These are phyloP conservation scores for Brasenia schreberi DNA, from an alignment of 164 flowering plant species.

Conservation along the genomic window DNA sequence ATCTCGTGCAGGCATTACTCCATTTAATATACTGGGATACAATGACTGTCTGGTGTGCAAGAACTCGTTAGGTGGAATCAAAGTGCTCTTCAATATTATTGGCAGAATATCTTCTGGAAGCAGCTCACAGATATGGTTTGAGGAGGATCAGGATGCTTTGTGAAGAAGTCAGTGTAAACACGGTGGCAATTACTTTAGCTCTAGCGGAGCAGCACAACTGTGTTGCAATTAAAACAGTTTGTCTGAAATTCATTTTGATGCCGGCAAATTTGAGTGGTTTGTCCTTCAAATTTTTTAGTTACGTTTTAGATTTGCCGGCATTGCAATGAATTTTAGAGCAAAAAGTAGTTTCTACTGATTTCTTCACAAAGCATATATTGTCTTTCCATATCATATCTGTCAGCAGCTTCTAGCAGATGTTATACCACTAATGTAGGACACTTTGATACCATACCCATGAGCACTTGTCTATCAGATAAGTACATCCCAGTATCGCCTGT, in stretches of 20 bases:
- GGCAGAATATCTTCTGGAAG: conserved; percentile 91
- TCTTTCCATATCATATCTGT: conserved; percentile 81
- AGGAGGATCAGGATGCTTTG: conserved; percentile 81
- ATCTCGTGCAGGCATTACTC: conserved; percentile 80
- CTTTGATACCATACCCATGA: conserved; percentile 56
- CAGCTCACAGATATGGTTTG: conserved; percentile 81
- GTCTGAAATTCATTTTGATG: conserved; percentile 70
- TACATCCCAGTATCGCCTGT: conserved; percentile 46
- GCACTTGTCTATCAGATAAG: conserved; percentile 81
- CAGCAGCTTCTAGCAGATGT: conserved; percentile 97
- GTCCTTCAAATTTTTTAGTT: no score
- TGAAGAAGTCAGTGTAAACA: conserved; percentile 77
- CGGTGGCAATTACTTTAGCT: conserved; percentile 90
- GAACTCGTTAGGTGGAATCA: conserved; percentile 61
- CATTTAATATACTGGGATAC: conserved; percentile 86
- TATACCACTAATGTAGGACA: conserved; percentile 84
- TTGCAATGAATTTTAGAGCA: conserved; percentile 59
- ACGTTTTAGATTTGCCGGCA: conserved; percentile 59
- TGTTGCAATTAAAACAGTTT: conserved; percentile 63
- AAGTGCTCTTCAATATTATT: conserved; percentile 80
- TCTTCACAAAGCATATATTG: conserved; percentile 72
- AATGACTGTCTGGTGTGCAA: conserved; percentile 74
- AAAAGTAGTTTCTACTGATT: conserved; percentile 76
- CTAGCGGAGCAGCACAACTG: no score
- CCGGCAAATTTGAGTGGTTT: conserved; percentile 58